phyloP scores from a whole-genome alignment of 1,284 basidiomycete species.

The Irpex lacteus region DNA sequence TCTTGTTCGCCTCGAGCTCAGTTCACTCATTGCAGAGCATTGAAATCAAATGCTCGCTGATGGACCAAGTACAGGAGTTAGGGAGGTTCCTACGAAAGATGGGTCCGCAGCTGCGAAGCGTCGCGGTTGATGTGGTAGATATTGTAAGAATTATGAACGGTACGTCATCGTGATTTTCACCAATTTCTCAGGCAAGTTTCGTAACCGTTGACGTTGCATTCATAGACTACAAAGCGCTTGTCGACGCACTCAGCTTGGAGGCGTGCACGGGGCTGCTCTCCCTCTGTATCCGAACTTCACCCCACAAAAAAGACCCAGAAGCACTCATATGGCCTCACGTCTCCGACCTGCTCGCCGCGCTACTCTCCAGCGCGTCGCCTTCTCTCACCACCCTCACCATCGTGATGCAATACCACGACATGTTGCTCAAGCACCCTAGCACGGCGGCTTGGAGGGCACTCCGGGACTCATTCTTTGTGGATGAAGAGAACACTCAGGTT shows the following conservation, averaged over 20 bases:
- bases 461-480: not conserved
- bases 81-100: not conserved
- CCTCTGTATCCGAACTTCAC: slow-evolving; percentile 1
- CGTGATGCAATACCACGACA: slow-evolving; percentile 7
- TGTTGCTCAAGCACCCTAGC: slow-evolving; percentile 1
- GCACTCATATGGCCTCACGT: slow-evolving; percentile 1
- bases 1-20: not conserved
- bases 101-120: not conserved
- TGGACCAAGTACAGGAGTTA: not conserved
- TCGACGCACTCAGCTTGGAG: not conserved
- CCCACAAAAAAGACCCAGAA: slow-evolving; percentile 2
- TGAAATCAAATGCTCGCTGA: slow-evolving; percentile 1
- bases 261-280: not conserved
- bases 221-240: not conserved
- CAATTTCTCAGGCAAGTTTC: not conserved
- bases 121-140: slow-evolving; percentile 5
- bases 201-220: not conserved
- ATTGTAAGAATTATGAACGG: slow-evolving; percentile 1
- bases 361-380: not conserved
- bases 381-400: not conserved
- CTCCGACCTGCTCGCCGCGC: not conserved
- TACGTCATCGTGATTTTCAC: not conserved
- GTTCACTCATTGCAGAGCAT: not conserved
- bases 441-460: slow-evolving; percentile 3
- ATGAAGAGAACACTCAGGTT: not conserved